Conservation (phyloP, 2,329 filamentous ascomycete species). For the Cladosporium phlei region DNA sequence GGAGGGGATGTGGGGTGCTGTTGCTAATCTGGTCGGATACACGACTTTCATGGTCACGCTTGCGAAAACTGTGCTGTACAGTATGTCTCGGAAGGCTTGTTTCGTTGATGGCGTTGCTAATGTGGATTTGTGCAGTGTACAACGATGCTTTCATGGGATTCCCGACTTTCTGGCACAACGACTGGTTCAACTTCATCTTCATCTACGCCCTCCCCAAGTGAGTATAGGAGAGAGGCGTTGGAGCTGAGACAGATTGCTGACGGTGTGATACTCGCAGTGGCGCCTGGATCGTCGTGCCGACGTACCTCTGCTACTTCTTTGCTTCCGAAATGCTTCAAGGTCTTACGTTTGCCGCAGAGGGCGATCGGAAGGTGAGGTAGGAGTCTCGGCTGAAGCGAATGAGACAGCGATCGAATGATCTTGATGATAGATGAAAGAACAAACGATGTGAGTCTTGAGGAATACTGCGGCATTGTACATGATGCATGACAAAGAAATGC, state of each 20-base stretch:
- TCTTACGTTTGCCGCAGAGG: slow-evolving; percentile 43
- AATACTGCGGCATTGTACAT: too few species aligned
- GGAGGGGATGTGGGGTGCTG: slow-evolving; percentile 47
- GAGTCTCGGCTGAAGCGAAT: too few species aligned
- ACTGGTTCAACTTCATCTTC: slow-evolving; percentile 40
- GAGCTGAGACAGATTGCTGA: neutral
- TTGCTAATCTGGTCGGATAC: slow-evolving; percentile 56
- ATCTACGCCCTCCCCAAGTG: slow-evolving; percentile 66
- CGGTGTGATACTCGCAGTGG: slow-evolving; percentile 40
- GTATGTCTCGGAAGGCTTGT: slow-evolving; percentile 29
- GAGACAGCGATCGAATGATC: too few species aligned
- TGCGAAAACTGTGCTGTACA: slow-evolving; percentile 64
- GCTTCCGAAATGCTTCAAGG: slow-evolving; percentile 58
- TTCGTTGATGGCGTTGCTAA: slow-evolving; percentile 53
- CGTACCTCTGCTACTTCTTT: slow-evolving; percentile 58
- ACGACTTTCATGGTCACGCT: slow-evolving; percentile 59
- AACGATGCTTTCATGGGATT: slow-evolving; percentile 45
- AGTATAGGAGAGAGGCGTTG: slow-evolving; percentile 24
- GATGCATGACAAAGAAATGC: too few species aligned
- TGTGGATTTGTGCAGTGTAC: slow-evolving; percentile 60
- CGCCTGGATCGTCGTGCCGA: slow-evolving; percentile 60
- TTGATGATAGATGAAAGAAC: too few species aligned
- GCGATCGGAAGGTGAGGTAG: slow-evolving; percentile 21
- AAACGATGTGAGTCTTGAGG: too few species aligned
- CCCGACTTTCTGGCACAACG: slow-evolving; percentile 1